Evolutionary conservation across 768 basidiomycete species (phyloP), one percentile per base, ranked within the genome.

Genomic region (Russula ochroleuca): DNA sequence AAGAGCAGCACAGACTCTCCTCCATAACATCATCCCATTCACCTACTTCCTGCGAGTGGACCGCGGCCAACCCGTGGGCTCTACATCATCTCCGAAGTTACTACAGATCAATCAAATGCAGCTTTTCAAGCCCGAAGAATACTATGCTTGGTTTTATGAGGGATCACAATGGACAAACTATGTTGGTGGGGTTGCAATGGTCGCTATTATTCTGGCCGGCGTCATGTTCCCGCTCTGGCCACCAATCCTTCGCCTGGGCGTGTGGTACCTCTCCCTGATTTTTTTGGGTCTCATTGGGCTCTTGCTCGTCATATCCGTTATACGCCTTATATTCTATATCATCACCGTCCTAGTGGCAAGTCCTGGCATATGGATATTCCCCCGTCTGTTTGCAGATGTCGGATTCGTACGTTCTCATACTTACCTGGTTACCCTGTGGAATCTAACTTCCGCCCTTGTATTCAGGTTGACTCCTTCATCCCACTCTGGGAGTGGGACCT

Each of bases 181-280:
- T 72, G 84, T 93, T 11, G 92, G 94, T 47, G 96, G 92, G 19
- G 78, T 90, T 14, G 85, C 85, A 33, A 94, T 99, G 92, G 94
- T 98, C 63, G 84, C 81, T 47, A 79, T 98, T 72, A 93, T 98
- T 80, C 87, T 99, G 48, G 94, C 90, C 5, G 95, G 92, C 2
- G 95, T 98, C 72, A 97, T 99, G 94, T 99, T 97, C 85, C 97
- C 97, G 4, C 82, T 99, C 17, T 99, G 97, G 97, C 97, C 97
- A 2, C 85, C 89, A 54, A 86, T 85, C 70, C 85, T 99, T 83
- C 84, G 96, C 15, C 78, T 95, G 35, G 95, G 96, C 40, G 96
- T 95, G 61, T 98, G 91, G 89, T 99, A 99, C 75, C 79, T 99
- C 67, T 90, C 88, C 69, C 87, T 98, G 62, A 89, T 77, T 51